Base-by-base conservation (phyloP, 164 flowering plant genomes). In the Malania oleifera region DNA sequence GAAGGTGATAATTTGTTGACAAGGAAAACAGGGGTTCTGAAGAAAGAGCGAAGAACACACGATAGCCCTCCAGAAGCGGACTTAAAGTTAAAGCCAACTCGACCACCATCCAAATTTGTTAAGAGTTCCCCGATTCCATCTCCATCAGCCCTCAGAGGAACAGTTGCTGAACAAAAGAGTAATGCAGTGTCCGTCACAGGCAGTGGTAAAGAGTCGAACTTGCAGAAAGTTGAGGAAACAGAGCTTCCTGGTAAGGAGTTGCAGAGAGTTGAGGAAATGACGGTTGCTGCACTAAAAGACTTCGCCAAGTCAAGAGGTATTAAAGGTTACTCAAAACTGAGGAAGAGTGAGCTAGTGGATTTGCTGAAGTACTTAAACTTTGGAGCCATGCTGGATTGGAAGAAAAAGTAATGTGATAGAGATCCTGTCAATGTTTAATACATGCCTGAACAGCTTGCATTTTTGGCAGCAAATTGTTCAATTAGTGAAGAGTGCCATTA, bases 291-390 rank as follows among this genome's bases (percentile, higher is more conserved):
- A 60, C 75, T 84, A 10, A 80, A 79, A 73, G 80, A 76, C 60
- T 67, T 82, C 14, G 89, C 89, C 14, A 84, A 78, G 60, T 75
- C 81, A 0, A 75, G 75, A 66, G 87, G 87, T 54, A 41, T 84
- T 10, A 84, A 63, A 58, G 89, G 87, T 19, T 86, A 82, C 75
- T 84, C 93, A 0, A 83, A 69, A 64, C 60, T 80, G 64, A 84
- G 78, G 67, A 86, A 82, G 70, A 64, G 66, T 56, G 89, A 86
- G 62, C 77, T 86, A 50, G 49, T 80, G 29, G 71, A 72, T 43
- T 59, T 82, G 56, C 67, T 86, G 57, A 77, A 58, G 43, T 50
- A n/a, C 63, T 25, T 67, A 29, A 44, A 56, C 35, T 52, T 38
- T 62, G 60, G n/a, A n/a, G n/a, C n/a, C n/a, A n/a, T n/a, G n/a